Evolutionary conservation across 1,284 basidiomycete genomes (phyloP).

Genomic region (Takashimella koratensis): DNA sequence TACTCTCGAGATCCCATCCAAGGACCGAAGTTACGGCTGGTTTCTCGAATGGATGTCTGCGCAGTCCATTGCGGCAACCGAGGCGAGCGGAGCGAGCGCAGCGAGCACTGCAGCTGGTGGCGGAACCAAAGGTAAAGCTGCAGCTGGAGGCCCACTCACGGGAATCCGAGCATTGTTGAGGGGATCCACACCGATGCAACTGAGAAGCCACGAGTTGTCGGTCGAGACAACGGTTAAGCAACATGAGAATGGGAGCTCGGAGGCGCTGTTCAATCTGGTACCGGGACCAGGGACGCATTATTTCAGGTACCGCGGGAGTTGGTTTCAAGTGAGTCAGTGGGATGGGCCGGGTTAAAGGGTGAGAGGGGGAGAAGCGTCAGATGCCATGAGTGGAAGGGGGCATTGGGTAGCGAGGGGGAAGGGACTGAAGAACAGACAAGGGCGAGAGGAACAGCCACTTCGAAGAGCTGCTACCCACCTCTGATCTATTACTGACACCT

Average conservation of each 20-base stretch:
- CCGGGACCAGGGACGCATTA: conserved; percentile 95
- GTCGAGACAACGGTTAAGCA: conserved; percentile 89
- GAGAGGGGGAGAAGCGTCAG: too few relatives aligned
- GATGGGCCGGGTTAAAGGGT: too few relatives aligned
- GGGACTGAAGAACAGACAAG: too few relatives aligned
- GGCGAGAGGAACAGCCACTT: too few relatives aligned
- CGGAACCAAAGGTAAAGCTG: conserved; percentile 24
- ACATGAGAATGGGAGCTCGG: conserved; percentile 80
- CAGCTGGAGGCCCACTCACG: too few relatives aligned
- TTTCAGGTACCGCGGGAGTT: conserved; percentile 82
- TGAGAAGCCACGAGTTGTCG: conserved; percentile 83
- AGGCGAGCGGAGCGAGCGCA: not conserved
- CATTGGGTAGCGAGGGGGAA: too few relatives aligned
- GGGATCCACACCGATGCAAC: conserved; percentile 53
- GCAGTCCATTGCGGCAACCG: conserved; percentile 14
- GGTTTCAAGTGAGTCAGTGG: conserved; percentile 69
- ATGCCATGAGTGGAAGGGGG: too few relatives aligned
- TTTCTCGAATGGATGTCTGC: conserved; percentile 93
- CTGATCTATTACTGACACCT: not conserved
- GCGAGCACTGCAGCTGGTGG: not conserved
- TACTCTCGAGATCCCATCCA: conserved; percentile 92
- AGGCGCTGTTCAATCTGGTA: conserved; percentile 84
- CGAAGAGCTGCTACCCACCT: too few relatives aligned
- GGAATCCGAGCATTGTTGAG: conserved; percentile 21
- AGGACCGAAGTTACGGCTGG: conserved; percentile 94